Evolutionary conservation across 1,284 basidiomycete genomes (phyloP), one percentile per base, ranked within the genome.

Genomic region (Cryptococcus sp.): DNA sequence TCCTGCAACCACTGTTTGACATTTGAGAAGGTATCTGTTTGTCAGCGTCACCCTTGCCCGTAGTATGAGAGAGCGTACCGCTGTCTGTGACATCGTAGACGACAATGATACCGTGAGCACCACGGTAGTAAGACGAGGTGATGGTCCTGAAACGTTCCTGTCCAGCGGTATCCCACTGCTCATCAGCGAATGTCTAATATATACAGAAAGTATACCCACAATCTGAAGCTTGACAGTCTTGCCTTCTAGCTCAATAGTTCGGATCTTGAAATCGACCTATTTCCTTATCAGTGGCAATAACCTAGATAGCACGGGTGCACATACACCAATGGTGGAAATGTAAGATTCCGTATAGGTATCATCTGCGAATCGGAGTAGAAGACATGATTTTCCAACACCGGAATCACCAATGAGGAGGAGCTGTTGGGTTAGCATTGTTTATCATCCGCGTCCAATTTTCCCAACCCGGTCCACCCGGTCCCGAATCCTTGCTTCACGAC

Each of bases 1-100:
- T 99, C 94, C 74, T 96, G 92, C 54, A 98, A 83, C 96, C 96
- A 98, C 75, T 97, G 92, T 82, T 98, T 99, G 74, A 98, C 96
- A 69, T 98, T 97, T 67, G 87, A 86, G 80, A 96, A 98, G 16
- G 92, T 93, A 69, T 98, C 92, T 92, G 49, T 4, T 14, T 21
- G 43, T 52, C 45, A 56, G 43, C 32, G 19, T 37, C 11, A 28
- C 11, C 28, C 28, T 5, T 21, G 13, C n/a, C 13, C 16, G 19
- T 7, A 22, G 41, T 14, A 42, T n/a, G 22, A 40, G 23, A 25
- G 28, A 36, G 42, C 78, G 62, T 73, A 87, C 92, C 91, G 70
- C 91, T 91, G 79, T 98, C 94, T 48, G 94, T 99, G 45, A 98
- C 94, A 77, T 99, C 96, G 80, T 98, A 98, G 41, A 99, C 94